These are phyloP conservation scores for Talaromyces verruculosus DNA, from an alignment of 2,329 filamentous ascomycete species.

Conservation along the genomic window DNA sequence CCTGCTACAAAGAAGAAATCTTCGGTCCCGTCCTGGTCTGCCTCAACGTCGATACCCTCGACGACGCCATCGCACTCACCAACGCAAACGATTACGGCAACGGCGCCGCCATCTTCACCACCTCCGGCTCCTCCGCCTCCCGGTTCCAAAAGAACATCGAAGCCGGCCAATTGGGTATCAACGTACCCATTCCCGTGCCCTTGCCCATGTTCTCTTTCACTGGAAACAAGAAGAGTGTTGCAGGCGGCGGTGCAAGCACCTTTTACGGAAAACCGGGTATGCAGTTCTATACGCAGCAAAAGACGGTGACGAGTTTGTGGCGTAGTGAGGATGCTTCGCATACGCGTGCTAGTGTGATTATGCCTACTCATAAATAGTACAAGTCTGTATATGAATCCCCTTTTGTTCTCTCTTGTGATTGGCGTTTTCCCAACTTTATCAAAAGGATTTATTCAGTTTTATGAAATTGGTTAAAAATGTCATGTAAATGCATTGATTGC, in stretches of 20 bases:
- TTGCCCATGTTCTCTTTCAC: conserved; percentile 65
- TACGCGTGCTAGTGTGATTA: conserved; percentile 81
- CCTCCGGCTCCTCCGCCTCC: conserved; percentile 60
- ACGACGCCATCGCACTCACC: conserved; percentile 52
- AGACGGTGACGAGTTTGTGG: conserved; percentile 96
- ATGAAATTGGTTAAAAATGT: background rate
- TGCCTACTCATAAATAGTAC: conserved; percentile 57
- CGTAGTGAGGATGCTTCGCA: conserved; percentile 78
- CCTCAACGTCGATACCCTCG: conserved; percentile 36
- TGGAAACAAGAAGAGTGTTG: conserved; percentile 82
- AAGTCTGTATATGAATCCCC: background rate
- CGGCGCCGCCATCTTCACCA: conserved; percentile 65
- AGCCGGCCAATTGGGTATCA: conserved; percentile 66
- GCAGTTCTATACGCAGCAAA: conserved; percentile 93
- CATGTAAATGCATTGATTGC: background rate
- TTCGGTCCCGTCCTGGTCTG: conserved; percentile 41
- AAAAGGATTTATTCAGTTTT: background rate
- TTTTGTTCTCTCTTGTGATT: too few relatives aligned
- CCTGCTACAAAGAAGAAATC: conserved; percentile 40
- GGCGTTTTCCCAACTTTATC: background rate
- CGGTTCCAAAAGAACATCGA: conserved; percentile 66
- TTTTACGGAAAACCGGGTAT: conserved; percentile 94
- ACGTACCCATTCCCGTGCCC: conserved; percentile 64
- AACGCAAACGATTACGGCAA: conserved; percentile 68
- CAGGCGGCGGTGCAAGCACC: conserved; percentile 85